A percentile compares a stretch with the other conserved stretches of the same genome.
Conservation (phyloP, 2,329 filamentous ascomycete genomes). For the Aspergillus sp. region DNA sequence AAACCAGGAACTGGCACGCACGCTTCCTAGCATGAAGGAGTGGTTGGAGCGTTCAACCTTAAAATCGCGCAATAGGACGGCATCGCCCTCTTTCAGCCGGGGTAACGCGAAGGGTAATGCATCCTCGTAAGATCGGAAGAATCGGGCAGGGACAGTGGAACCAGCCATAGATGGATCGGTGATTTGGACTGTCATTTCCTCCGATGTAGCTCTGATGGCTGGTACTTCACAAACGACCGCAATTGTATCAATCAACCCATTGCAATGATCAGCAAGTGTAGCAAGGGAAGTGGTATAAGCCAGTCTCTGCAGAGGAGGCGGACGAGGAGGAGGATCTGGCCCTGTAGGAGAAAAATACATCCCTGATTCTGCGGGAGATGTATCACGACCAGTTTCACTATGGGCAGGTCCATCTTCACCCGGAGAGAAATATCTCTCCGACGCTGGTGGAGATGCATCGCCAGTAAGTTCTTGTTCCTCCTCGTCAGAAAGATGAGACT, state of each 20-base stretch:
- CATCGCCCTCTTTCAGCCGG: conserved; percentile 27
- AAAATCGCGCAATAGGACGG: conserved; percentile 38
- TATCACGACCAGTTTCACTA: conserved; percentile 1
- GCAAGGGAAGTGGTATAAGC: conserved; percentile 36
- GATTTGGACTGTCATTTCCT: conserved; percentile 31
- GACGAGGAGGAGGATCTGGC: conserved; percentile 19
- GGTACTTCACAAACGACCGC: conserved; percentile 29
- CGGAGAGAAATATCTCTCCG: neutral
- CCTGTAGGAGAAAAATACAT: conserved; percentile 3
- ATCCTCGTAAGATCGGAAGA: conserved; percentile 32
- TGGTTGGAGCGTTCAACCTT: conserved; percentile 34
- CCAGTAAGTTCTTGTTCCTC: too few species aligned
- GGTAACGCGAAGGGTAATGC: conserved; percentile 35
- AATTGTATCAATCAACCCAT: conserved; percentile 33
- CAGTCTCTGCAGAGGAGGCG: conserved; percentile 34
- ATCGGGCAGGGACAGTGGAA: conserved; percentile 29
- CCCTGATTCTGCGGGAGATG: conserved; percentile 3
- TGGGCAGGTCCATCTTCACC: neutral
- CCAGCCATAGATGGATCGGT: conserved; percentile 37
- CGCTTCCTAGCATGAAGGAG: conserved; percentile 33
- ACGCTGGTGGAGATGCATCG: neutral
- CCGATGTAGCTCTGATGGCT: conserved; percentile 25
- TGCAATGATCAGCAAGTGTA: conserved; percentile 34
- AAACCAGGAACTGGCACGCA: conserved; percentile 37
- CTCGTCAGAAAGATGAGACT: too few species aligned